phyloP scores from a whole-genome alignment of 257 asterid genomes.

The Thymus quinquecostatus region DNA sequence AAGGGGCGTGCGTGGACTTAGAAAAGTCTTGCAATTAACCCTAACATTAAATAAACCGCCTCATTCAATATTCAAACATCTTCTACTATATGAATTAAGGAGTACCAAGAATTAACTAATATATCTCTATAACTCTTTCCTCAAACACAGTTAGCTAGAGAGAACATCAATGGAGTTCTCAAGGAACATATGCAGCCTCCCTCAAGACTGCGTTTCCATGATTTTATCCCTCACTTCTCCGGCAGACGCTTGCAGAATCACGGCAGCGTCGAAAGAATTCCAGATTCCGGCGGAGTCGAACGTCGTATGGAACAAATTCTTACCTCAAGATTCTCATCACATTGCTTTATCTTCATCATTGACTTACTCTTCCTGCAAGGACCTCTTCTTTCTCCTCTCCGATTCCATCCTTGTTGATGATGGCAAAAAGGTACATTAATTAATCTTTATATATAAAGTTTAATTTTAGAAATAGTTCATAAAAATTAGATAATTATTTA shows the following conservation, averaged over 20 bases:
- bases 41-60: too few species aligned
- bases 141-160: too few species aligned
- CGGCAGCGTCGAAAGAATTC: conserved; percentile 27
- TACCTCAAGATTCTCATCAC: conserved; percentile 30
- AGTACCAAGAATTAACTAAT: too few species aligned
- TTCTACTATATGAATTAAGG: too few species aligned
- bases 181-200: conserved; percentile 4
- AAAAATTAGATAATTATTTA: too few species aligned
- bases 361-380: conserved; percentile 31
- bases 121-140: too few species aligned
- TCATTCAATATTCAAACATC: too few species aligned
- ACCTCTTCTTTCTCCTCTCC: conserved; percentile 34
- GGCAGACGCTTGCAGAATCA: conserved; percentile 30
- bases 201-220: conserved; percentile 39
- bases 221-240: conserved; percentile 44
- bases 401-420: conserved; percentile 34
- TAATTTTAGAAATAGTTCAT: too few species aligned
- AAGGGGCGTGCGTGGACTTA: too few species aligned
- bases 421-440: conserved; percentile 33
- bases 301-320: conserved; percentile 38
- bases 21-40: too few species aligned
- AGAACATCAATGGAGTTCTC: not conserved
- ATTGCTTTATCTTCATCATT: conserved; percentile 21
- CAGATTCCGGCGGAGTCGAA: conserved; percentile 32
- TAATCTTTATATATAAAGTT: too few species aligned